A percentile compares a stretch with the other conserved stretches of the same genome.
Evolutionary conservation across 2,329 filamentous ascomycete genomes (phyloP).

Genomic region (Aspergillus clavatus): DNA sequence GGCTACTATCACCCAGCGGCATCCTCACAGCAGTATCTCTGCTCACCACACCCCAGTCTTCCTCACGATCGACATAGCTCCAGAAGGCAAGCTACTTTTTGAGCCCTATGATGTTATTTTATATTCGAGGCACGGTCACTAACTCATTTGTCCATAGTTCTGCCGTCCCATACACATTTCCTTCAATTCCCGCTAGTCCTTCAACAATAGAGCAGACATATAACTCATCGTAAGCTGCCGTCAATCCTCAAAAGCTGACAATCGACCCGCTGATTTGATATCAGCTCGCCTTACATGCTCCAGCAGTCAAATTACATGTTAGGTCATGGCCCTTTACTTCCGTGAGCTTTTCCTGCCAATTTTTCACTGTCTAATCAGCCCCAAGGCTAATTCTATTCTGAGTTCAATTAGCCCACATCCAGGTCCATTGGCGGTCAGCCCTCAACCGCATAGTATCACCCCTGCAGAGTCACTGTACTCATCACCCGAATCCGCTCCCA

Average conservation of each 20-base stretch:
- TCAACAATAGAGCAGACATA: slow-evolving; percentile 22
- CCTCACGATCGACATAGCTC: slow-evolving; percentile 15
- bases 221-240: slow-evolving; percentile 19
- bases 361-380: slow-evolving; percentile 1
- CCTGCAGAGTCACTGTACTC: slow-evolving; percentile 25
- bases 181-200: slow-evolving; percentile 16
- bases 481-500: slow-evolving; percentile 21
- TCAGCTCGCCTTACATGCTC: slow-evolving; percentile 31
- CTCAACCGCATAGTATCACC: slow-evolving; percentile 22
- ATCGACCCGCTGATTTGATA: slow-evolving; percentile 8
- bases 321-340: slow-evolving; percentile 24
- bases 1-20: slow-evolving; percentile 19
- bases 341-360: slow-evolving; percentile 22
- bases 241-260: neutral
- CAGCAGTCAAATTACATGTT: slow-evolving; percentile 34
- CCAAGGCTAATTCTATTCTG: neutral
- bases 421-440: slow-evolving; percentile 20
- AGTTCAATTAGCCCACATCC: slow-evolving; percentile 20
- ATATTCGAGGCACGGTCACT: neutral
- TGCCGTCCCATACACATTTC: slow-evolving; percentile 19
- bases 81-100: slow-evolving; percentile 16
- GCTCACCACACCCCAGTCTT: slow-evolving; percentile 7
- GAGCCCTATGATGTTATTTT: too few relatives aligned
- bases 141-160: slow-evolving; percentile 8
- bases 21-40: slow-evolving; percentile 17